Conservation (phyloP, 176 grass and related monocot species). For the Avena atlantica region DNA sequence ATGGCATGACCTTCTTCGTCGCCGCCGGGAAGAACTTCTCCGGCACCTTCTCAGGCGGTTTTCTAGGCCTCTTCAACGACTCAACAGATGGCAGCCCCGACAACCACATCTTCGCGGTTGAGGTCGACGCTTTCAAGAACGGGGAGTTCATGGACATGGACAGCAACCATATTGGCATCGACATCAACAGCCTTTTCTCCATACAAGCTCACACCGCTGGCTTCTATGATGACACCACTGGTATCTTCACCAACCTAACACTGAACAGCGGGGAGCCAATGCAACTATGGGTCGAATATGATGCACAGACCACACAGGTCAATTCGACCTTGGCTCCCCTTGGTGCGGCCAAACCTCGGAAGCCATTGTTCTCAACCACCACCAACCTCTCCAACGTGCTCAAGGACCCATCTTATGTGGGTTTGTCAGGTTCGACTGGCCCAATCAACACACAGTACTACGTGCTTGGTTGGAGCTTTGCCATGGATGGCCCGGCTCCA, state of each 20-base stretch:
- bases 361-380: background rate
- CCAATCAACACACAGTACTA: background rate
- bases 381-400: constrained; percentile 19
- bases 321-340: background rate
- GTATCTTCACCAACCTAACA: background rate
- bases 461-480: constrained; percentile 44
- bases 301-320: background rate
- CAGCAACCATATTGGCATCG: constrained; percentile 43
- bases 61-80: constrained; percentile 30
- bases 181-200: constrained; percentile 28
- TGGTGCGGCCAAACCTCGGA: background rate
- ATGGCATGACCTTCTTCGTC: background rate
- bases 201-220: background rate
- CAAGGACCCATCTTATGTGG: background rate
- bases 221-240: constrained; percentile 19
- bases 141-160: constrained; percentile 26
- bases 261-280: background rate
- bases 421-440: background rate
- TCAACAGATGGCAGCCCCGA: background rate
- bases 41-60: background rate
- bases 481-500: background rate
- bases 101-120: constrained; percentile 31
- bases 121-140: constrained; percentile 41
- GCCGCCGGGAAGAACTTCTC: constrained; percentile 22
- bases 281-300: constrained; percentile 33